A percentile compares a stretch with the other conserved stretches of the same genome.
Conservation (phyloP, 345 rosid genomes). For the Nasturtium officinale region DNA sequence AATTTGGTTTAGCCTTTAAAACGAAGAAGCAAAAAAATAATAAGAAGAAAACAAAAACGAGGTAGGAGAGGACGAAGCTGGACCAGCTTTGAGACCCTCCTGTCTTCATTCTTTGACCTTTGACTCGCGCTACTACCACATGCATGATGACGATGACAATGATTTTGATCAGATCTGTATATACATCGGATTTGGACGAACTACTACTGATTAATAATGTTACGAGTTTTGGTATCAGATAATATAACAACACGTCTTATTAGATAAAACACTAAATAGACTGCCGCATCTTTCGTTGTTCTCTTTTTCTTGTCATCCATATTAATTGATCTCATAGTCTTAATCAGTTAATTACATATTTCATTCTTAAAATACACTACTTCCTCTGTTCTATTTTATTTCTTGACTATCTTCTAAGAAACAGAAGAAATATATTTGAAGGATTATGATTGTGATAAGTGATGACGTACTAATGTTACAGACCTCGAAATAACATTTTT, state of each 20-base stretch:
- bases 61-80: slow-evolving; percentile 29
- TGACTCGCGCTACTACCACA: slow-evolving; percentile 39
- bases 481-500: background rate
- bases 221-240: slow-evolving; percentile 4
- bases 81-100: slow-evolving; percentile 37
- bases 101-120: slow-evolving; percentile 37
- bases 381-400: background rate
- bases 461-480: background rate
- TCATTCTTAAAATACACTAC: background rate
- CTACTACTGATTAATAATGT: slow-evolving; percentile 13
- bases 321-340: background rate
- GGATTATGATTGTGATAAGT: background rate
- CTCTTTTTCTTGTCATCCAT: slow-evolving; percentile 1
- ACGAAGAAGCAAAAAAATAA: background rate
- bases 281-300: background rate
- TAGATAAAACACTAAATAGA: background rate
- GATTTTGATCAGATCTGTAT: slow-evolving; percentile 24
- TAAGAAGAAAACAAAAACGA: slow-evolving; percentile 21
- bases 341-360: background rate
- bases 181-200: slow-evolving; percentile 14
- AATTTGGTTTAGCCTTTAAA: background rate
- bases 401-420: background rate
- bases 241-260: slow-evolving; percentile 12
- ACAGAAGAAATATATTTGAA: background rate
- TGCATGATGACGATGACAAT: slow-evolving; percentile 28